A percentile compares a stretch with the other conserved stretches of the same genome.
Evolutionary conservation across 352 stramenopile genomes (phyloP).

Genomic region (Phytopythium oedochilum): DNA sequence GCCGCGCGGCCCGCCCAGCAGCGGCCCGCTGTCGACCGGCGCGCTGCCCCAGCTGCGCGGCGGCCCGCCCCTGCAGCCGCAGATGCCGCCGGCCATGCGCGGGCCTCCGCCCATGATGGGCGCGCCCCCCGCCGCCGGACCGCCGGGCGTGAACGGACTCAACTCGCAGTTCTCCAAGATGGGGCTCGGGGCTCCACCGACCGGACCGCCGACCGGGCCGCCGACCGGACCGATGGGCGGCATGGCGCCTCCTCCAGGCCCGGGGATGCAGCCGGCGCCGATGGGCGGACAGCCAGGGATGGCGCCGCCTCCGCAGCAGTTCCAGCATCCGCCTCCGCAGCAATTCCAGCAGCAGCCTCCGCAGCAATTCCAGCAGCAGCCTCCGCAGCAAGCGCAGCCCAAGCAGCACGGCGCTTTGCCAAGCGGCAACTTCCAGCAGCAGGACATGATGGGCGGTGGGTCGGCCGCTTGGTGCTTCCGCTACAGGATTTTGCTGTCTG

Average conservation of each 20-base stretch:
- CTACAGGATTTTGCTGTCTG: too few relatives aligned
- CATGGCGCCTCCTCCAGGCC: constrained; percentile 4
- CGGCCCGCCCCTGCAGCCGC: constrained; percentile 12
- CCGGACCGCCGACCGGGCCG: constrained; percentile 12
- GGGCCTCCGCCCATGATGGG: constrained; percentile 16
- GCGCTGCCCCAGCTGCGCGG: constrained; percentile 28
- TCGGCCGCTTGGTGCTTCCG: not conserved
- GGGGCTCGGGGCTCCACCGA: constrained; percentile 35
- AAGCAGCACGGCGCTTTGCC: constrained; percentile 30
- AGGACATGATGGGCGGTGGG: constrained; percentile 70
- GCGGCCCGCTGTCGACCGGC: constrained; percentile 9
- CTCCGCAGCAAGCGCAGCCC: constrained; percentile 15
- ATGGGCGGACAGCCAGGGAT: constrained; percentile 14
- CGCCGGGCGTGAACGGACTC: constrained; percentile 28
- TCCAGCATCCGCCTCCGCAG: constrained; percentile 6
- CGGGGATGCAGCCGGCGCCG: constrained; percentile 3
- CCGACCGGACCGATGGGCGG: constrained; percentile 16
- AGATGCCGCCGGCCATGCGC: constrained; percentile 3
- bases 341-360: constrained; percentile 10
- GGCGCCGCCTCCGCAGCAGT: constrained; percentile 21
- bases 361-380: constrained; percentile 21
- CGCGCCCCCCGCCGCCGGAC: constrained; percentile 2
- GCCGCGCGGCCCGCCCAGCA: constrained; percentile 1
- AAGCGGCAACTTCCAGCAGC: constrained; percentile 82
- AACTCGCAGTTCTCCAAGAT: constrained; percentile 65